Conservation (phyloP, 106 monocot species). For the Allium cepa region DNA sequence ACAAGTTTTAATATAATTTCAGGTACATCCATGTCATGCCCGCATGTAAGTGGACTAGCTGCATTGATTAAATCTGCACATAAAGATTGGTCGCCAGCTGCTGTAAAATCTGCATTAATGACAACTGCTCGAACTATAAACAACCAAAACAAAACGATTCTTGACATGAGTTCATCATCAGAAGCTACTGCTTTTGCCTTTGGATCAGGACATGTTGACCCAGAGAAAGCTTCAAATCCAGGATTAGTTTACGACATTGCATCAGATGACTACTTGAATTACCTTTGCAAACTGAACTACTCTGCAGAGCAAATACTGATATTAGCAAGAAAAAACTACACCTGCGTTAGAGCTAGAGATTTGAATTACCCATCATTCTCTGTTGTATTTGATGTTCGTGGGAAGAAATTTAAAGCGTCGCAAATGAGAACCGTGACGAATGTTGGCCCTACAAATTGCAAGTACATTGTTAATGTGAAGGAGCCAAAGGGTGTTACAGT, state of each 20-base stretch:
- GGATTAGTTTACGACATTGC: conserved; percentile 44
- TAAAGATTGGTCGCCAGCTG: conserved; percentile 52
- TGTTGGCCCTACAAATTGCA: conserved; percentile 17
- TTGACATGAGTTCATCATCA: conserved; percentile 1
- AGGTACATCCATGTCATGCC: conserved; percentile 66
- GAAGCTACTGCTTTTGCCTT: conserved; percentile 7
- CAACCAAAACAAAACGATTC: neutral
- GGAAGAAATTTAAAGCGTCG: neutral
- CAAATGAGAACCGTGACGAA: neutral
- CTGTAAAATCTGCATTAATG: conserved; percentile 20
- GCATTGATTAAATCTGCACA: conserved; percentile 36
- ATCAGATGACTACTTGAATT: conserved; percentile 31
- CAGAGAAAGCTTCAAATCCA: conserved; percentile 25
- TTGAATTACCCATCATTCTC: conserved; percentile 42
- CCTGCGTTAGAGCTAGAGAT: neutral
- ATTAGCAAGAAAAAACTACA: neutral
- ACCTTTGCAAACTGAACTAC: conserved; percentile 32
- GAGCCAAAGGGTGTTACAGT: conserved; percentile 20
- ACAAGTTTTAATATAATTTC: conserved; percentile 22
- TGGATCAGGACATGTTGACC: conserved; percentile 33
- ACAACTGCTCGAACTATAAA: conserved; percentile 12
- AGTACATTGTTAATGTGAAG: conserved; percentile 17
- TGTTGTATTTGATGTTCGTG: neutral
- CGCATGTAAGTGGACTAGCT: conserved; percentile 43
- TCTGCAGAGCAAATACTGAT: neutral